Conservation (phyloP, 192 early-diverging fungal genomes). For the Backusella liffmaniae region DNA sequence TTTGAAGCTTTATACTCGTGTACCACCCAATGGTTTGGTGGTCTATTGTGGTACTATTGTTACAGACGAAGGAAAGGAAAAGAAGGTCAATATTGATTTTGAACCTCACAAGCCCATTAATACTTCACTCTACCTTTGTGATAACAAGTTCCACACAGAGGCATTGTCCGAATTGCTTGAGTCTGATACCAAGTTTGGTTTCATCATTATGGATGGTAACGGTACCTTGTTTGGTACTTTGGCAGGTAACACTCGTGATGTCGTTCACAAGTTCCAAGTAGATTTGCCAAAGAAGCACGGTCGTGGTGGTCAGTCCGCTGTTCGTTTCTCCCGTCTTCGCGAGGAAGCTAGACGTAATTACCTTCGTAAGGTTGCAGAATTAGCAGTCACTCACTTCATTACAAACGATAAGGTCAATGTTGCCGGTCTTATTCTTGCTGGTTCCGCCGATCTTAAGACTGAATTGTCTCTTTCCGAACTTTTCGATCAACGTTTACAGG, state of each 20-base stretch:
- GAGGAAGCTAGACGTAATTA: conserved; percentile 99
- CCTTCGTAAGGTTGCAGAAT: conserved; percentile 96
- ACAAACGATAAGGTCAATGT: conserved; percentile 79
- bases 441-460: conserved; percentile 99
- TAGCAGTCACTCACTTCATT: conserved; percentile 95
- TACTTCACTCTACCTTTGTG: conserved; percentile 95
- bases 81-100: conserved; percentile 98
- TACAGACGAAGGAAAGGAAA: conserved; percentile 99
- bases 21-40: conserved; percentile 94
- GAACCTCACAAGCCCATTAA: conserved; percentile 99
- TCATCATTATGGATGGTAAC: conserved; percentile 99
- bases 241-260: conserved; percentile 91
- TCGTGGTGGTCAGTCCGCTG: conserved; percentile 99
- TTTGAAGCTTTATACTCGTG: conserved; percentile 88
- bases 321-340: conserved; percentile 99
- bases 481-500: conserved; percentile 89
- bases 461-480: conserved; percentile 93
- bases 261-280: conserved; percentile 92
- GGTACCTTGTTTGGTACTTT: conserved; percentile 93
- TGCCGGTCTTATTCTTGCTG: conserved; percentile 89
- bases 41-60: conserved; percentile 95
- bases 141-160: conserved; percentile 99
- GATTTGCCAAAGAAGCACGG: conserved; percentile 99
- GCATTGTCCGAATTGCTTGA: conserved; percentile 90
- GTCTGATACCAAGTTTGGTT: conserved; percentile 94